These are phyloP conservation scores for Cercophora newfieldiana DNA, from an alignment of 495 filamentous ascomycete genomes.

Conservation along the genomic window DNA sequence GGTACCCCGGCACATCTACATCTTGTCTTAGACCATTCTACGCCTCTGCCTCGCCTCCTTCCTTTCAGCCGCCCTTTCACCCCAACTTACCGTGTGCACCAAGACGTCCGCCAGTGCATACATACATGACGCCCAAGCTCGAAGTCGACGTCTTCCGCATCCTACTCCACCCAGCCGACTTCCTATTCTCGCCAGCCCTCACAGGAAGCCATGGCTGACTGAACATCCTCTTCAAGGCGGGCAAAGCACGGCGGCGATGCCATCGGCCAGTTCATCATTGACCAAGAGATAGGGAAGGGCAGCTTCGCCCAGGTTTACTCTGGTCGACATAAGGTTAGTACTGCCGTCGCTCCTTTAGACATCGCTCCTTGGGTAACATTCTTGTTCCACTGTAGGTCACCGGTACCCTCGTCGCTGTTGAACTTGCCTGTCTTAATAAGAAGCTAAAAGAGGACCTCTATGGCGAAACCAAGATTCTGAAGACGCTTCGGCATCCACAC, in stretches of 20 bases:
- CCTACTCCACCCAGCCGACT: constrained; percentile 31
- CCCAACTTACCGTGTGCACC: constrained; percentile 8
- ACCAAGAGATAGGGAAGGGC: constrained; percentile 87
- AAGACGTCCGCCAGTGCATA: constrained; percentile 32
- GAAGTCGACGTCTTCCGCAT: constrained; percentile 42
- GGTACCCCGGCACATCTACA: constrained; percentile 20
- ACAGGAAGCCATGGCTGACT: constrained; percentile 52
- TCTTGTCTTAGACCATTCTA: constrained; percentile 1
- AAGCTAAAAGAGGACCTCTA: constrained; percentile 96
- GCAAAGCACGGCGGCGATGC: constrained; percentile 55
- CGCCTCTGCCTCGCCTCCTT: constrained; percentile 15
- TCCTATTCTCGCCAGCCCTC: constrained; percentile 46
- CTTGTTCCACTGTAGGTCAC: constrained; percentile 45
- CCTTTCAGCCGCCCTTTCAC: background rate
- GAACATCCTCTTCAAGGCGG: constrained; percentile 40
- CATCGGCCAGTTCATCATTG: constrained; percentile 74
- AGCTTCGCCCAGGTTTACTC: constrained; percentile 95
- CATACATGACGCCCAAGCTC: constrained; percentile 50
- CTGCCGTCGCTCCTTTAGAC: background rate
- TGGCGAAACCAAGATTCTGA: constrained; percentile 91
- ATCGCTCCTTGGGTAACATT: constrained; percentile 40
- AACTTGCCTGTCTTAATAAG: constrained; percentile 82
- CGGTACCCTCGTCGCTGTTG: constrained; percentile 78
- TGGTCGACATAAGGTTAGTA: constrained; percentile 76
- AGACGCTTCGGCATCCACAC: constrained; percentile 88